phyloP scores from a whole-genome alignment of 139 green algal genomes.

The Helicosporidium sp. region DNA sequence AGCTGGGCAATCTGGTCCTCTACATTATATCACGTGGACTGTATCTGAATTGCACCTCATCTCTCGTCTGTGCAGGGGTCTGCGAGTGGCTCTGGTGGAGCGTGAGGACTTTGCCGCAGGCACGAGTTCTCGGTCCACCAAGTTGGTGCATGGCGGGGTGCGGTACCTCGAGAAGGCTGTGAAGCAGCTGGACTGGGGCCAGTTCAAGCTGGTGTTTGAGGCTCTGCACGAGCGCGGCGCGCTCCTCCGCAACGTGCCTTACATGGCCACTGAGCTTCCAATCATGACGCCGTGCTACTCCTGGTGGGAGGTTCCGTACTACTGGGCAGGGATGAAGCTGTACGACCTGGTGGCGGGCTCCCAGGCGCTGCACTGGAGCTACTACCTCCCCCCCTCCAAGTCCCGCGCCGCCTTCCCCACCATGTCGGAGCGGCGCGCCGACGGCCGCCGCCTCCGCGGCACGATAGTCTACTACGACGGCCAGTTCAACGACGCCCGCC shows the following conservation, averaged over 20 bases:
- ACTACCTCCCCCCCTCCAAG: conserved; percentile 46
- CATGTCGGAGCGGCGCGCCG: conserved; percentile 24
- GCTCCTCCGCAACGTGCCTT: conserved; percentile 65
- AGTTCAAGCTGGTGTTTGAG: conserved; percentile 87
- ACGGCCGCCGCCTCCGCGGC: conserved; percentile 51
- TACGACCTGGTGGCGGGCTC: conserved; percentile 80
- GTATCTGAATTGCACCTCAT: too few species aligned
- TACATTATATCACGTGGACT: too few species aligned
- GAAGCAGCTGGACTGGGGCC: conserved; percentile 59
- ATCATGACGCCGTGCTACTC: conserved; percentile 97
- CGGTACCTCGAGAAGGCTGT: conserved; percentile 86
- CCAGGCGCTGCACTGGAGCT: conserved; percentile 48
- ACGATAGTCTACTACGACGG: conserved; percentile 88
- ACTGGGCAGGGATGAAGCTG: conserved; percentile 76
- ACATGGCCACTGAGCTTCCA: conserved; percentile 50
- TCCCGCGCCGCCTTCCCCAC: conserved; percentile 43
- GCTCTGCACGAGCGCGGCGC: conserved; percentile 61
- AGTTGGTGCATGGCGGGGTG: conserved; percentile 87
- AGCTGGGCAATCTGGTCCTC: too few species aligned
- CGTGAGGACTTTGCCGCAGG: conserved; percentile 80
- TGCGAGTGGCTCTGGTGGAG: conserved; percentile 67
- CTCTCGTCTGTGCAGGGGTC: conserved; percentile 43
- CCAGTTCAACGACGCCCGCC: conserved; percentile 86
- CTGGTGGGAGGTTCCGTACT: conserved; percentile 95
- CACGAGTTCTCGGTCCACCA: conserved; percentile 83